phyloP scores from a whole-genome alignment of 345 rosid genomes.

The Eutrema japonicum region DNA sequence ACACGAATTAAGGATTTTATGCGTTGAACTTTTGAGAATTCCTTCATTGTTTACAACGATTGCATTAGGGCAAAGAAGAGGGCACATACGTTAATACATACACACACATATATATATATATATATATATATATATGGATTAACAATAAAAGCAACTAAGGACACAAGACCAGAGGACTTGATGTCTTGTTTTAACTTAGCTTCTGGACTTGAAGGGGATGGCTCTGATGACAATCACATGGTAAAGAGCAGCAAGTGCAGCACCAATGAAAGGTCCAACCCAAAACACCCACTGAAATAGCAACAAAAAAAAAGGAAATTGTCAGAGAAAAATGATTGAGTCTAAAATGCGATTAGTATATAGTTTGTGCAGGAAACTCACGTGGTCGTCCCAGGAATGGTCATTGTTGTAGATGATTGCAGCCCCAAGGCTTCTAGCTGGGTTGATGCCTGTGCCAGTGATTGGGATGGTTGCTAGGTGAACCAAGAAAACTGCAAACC shows the following conservation, averaged over 20 bases:
- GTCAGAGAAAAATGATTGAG: background rate
- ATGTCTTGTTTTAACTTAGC: conserved; percentile 31
- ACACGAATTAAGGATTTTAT: background rate
- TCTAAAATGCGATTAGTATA: background rate
- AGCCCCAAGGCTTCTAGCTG: conserved; percentile 76
- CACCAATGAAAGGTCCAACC: conserved; percentile 80
- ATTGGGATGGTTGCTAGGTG: conserved; percentile 74
- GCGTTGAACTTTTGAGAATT: conserved; percentile 26
- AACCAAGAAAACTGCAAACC: conserved; percentile 74
- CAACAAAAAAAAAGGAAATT: background rate
- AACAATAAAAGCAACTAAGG: conserved; percentile 31
- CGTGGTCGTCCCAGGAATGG: conserved; percentile 69
- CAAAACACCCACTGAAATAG: conserved; percentile 70
- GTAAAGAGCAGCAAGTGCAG: conserved; percentile 74
- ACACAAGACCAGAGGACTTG: conserved; percentile 18
- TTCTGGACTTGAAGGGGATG: conserved; percentile 62
- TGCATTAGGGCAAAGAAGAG: conserved; percentile 21
- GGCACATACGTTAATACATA: conserved; percentile 15
- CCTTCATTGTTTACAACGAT: conserved; percentile 28
- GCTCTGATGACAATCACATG: conserved; percentile 76
- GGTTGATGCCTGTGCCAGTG: conserved; percentile 74
- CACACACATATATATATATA: conserved; percentile 9
- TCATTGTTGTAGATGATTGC: conserved; percentile 64
- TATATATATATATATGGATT: background rate
- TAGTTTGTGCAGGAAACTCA: conserved; percentile 39